Evolutionary conservation across 495 filamentous ascomycete species (phyloP).

Genomic region (Aspergillus heteromorphus): DNA sequence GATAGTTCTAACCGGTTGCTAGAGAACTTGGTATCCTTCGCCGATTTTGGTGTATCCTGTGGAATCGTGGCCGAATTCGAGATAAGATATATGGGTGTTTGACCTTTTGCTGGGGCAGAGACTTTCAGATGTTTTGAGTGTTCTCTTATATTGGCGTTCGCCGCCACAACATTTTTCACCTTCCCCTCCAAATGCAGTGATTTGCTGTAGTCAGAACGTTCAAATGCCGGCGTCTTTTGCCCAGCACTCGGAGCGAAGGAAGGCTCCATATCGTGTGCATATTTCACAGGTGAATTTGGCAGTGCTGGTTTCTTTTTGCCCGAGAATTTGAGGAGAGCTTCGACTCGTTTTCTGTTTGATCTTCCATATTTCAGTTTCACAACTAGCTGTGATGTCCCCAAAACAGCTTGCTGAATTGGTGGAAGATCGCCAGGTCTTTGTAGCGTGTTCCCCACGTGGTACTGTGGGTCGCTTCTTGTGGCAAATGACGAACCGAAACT

Average conservation of each 20-base stretch:
- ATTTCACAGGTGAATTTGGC: constrained; percentile 24
- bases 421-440: constrained; percentile 1
- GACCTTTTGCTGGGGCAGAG: constrained; percentile 21
- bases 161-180: constrained; percentile 13
- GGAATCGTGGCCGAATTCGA: constrained; percentile 8
- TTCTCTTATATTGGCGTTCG: constrained; percentile 7
- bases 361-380: constrained; percentile 39
- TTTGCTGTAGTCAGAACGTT: not conserved
- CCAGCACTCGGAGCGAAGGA: constrained; percentile 12
- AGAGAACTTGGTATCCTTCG: constrained; percentile 26
- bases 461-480: constrained; percentile 1
- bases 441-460: not conserved
- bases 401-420: not conserved
- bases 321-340: constrained; percentile 39
- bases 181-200: constrained; percentile 17
- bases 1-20: constrained; percentile 19
- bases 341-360: constrained; percentile 37
- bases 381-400: constrained; percentile 18
- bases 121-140: constrained; percentile 19
- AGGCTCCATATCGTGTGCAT: constrained; percentile 20
- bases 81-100: constrained; percentile 14
- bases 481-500: not conserved
- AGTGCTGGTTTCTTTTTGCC: constrained; percentile 32
- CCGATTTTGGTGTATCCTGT: constrained; percentile 28
- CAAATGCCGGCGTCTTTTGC: constrained; percentile 1